Conservation (phyloP, 306 rosid species). For the Clitoria ternatea region DNA sequence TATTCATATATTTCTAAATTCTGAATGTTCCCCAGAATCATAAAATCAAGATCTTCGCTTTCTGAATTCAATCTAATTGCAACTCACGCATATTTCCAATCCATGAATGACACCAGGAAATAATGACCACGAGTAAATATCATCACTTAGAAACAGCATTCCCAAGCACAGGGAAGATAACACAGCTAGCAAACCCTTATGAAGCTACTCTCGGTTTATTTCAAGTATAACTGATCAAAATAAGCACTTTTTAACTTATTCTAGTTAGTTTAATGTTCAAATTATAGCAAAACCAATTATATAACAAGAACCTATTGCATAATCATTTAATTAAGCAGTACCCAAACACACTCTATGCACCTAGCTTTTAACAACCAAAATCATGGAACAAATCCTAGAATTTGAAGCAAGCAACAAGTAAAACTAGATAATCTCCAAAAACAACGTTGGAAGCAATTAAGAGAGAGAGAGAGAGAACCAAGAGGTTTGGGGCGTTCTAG, state of each 20-base stretch:
- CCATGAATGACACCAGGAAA: neutral
- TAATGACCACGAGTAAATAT: neutral
- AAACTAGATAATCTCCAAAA: neutral
- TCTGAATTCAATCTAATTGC: neutral
- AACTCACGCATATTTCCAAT: neutral
- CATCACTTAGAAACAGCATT: neutral
- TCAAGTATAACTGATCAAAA: too few relatives aligned
- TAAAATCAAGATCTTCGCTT: neutral
- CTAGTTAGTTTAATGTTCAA: too few relatives aligned
- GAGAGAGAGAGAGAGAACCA: slow-evolving; percentile 34
- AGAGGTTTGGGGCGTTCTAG: slow-evolving; percentile 90
- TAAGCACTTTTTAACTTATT: too few relatives aligned
- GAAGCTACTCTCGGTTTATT: too few relatives aligned
- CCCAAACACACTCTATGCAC: too few relatives aligned
- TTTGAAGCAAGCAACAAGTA: neutral
- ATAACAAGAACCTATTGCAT: too few relatives aligned
- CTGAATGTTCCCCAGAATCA: neutral
- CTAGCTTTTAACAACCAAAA: neutral
- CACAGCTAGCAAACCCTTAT: neutral
- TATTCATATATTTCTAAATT: neutral
- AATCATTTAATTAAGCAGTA: neutral
- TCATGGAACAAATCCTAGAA: neutral
- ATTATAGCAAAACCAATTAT: too few relatives aligned
- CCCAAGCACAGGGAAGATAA: neutral
- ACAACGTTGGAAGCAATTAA: neutral